Conservation (phyloP, 345 rosid genomes). For the Acer saccharum region DNA sequence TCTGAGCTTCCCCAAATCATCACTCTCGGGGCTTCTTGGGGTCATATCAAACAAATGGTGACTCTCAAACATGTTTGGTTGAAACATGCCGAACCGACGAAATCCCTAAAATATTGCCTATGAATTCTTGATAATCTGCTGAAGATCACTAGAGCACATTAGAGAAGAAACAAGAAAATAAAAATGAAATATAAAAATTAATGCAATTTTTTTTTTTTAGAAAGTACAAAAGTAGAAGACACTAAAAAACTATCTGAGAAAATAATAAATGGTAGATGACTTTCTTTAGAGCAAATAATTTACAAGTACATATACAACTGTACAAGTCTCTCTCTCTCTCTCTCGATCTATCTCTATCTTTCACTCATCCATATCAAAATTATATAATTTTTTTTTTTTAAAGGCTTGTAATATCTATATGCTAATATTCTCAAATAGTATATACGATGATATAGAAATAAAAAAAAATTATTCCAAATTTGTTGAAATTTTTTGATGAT, state of each 20-base stretch:
- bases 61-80: conserved; percentile 70
- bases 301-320: background rate
- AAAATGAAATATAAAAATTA: background rate
- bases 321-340: background rate
- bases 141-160: background rate
- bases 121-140: conserved; percentile 14
- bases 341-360: background rate
- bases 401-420: background rate
- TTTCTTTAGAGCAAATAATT: no score
- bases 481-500: background rate
- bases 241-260: background rate
- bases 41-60: conserved; percentile 73
- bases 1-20: conserved; percentile 56
- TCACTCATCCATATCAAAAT: background rate
- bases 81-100: conserved; percentile 50
- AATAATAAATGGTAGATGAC: background rate
- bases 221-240: background rate
- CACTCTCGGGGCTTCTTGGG: conserved; percentile 56
- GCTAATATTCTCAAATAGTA: background rate
- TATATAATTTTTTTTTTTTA: no score
- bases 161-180: background rate
- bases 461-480: background rate
- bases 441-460: background rate
- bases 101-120: conserved; percentile 14
- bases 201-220: no score